These are phyloP conservation scores for Pseudogymnoascus sp. DNA, from an alignment of 2,329 filamentous ascomycete species.

Conservation along the genomic window DNA sequence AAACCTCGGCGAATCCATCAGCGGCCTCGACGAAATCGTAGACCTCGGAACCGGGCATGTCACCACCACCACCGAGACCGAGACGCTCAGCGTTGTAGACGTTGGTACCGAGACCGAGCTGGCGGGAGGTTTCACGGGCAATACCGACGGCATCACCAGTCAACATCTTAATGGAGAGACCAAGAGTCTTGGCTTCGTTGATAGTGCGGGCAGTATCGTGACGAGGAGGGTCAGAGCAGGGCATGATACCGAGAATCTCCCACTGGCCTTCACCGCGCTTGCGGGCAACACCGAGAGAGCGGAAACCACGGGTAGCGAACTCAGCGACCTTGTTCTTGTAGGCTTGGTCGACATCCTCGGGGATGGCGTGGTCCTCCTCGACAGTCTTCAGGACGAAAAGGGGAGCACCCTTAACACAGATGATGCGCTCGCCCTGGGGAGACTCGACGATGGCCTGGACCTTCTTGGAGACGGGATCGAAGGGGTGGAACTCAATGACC, in stretches of 20 bases:
- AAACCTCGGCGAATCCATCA: conserved; percentile 90
- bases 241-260: conserved; percentile 94
- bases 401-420: conserved; percentile 86
- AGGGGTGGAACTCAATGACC: conserved; percentile 76
- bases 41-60: conserved; percentile 88
- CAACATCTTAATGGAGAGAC: conserved; percentile 91
- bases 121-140: conserved; percentile 81
- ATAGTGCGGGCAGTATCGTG: conserved; percentile 87
- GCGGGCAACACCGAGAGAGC: conserved; percentile 85
- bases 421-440: conserved; percentile 73
- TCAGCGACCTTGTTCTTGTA: conserved; percentile 92
- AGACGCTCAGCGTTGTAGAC: conserved; percentile 91
- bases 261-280: conserved; percentile 74
- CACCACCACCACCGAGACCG: conserved; percentile 79
- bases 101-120: conserved; percentile 86
- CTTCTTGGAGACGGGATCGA: conserved; percentile 92
- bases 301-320: conserved; percentile 87
- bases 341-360: conserved; percentile 66
- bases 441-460: conserved; percentile 77
- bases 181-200: conserved; percentile 78
- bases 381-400: conserved; percentile 82
- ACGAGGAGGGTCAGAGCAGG: conserved; percentile 83
- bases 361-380: conserved; percentile 73
- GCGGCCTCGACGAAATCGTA: conserved; percentile 94
- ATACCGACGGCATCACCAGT: conserved; percentile 93